Conservation (phyloP, 495 filamentous ascomycete genomes). For the Aspergillus heteromorphus region DNA sequence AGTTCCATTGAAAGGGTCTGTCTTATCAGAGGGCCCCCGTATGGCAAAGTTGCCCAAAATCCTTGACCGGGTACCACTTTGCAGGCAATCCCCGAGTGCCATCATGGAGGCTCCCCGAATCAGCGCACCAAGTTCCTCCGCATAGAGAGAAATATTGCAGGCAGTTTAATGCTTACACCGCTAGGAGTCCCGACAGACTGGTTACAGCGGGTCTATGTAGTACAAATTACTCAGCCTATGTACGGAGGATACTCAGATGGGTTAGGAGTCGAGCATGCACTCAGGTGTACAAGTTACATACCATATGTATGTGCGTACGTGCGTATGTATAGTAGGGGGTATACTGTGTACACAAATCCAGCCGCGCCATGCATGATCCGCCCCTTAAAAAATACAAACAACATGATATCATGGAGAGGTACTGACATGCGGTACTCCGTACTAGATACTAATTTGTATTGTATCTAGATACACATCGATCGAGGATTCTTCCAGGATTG, state of each 20-base stretch:
- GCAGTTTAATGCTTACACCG: background rate
- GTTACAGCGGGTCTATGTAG: background rate
- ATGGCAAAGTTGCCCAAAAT: background rate
- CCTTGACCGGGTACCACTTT: background rate
- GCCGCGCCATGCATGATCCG: background rate
- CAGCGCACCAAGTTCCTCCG: background rate
- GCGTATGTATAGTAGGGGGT: background rate
- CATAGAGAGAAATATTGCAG: background rate
- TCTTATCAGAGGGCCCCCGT: background rate
- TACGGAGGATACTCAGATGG: background rate
- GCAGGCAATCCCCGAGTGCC: background rate
- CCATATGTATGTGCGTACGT: background rate
- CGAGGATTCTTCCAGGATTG: too few species aligned
- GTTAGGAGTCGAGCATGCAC: background rate
- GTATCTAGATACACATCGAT: too few species aligned
- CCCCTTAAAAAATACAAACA: background rate
- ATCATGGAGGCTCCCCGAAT: background rate
- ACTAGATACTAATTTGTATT: too few species aligned
- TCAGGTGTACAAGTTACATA: background rate
- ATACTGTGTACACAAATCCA: too few species aligned
- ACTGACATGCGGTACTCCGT: too few species aligned
- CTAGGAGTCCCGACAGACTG: background rate
- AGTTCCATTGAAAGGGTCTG: too few species aligned
- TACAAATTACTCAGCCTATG: background rate
- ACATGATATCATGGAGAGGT: background rate